A percentile compares a stretch with the other conserved stretches of the same genome.
Conservation (phyloP, 768 basidiomycete species). For the Calocybe gangraenosa region DNA sequence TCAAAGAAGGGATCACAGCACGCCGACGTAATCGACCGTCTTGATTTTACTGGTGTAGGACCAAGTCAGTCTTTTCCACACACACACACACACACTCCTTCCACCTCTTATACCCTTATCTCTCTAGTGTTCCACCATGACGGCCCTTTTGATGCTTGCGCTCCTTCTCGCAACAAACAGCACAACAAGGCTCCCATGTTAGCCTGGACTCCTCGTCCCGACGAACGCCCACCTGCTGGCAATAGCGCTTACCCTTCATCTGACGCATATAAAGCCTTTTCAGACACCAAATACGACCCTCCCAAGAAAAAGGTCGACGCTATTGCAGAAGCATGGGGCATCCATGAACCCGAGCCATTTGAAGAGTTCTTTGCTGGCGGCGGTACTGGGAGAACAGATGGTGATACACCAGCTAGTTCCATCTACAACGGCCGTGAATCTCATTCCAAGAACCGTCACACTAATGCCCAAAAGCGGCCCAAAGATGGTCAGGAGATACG, state of each 20-base stretch:
- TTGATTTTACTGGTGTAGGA: slow-evolving; percentile 82
- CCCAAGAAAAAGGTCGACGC: slow-evolving; percentile 87
- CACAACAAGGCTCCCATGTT: slow-evolving; percentile 78
- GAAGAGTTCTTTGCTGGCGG: slow-evolving; percentile 88
- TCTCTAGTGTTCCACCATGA: slow-evolving; percentile 85
- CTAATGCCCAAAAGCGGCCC: slow-evolving; percentile 26
- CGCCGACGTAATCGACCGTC: slow-evolving; percentile 86
- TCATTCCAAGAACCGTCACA: slow-evolving; percentile 27
- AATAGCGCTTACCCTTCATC: slow-evolving; percentile 53
- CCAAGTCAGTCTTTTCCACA: slow-evolving; percentile 55
- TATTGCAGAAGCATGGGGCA: slow-evolving; percentile 91
- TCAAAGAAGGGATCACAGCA: slow-evolving; percentile 73
- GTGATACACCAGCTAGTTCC: slow-evolving; percentile 61
- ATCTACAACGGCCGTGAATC: slow-evolving; percentile 65
- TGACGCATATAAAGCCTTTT: slow-evolving; percentile 41
- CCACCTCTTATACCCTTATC: slow-evolving; percentile 5
- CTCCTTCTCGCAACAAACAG: slow-evolving; percentile 83
- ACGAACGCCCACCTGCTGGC: slow-evolving; percentile 34
- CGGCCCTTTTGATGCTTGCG: slow-evolving; percentile 89
- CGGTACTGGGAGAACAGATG: slow-evolving; percentile 43
- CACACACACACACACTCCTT: slow-evolving; percentile 8
- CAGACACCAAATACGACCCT: slow-evolving; percentile 45
- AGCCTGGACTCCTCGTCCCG: slow-evolving; percentile 55
- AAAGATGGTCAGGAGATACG: slow-evolving; percentile 50
- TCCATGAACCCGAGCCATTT: slow-evolving; percentile 87